Evolutionary conservation across 1,284 basidiomycete species (phyloP).

Genomic region (Chalciporus sp.): DNA sequence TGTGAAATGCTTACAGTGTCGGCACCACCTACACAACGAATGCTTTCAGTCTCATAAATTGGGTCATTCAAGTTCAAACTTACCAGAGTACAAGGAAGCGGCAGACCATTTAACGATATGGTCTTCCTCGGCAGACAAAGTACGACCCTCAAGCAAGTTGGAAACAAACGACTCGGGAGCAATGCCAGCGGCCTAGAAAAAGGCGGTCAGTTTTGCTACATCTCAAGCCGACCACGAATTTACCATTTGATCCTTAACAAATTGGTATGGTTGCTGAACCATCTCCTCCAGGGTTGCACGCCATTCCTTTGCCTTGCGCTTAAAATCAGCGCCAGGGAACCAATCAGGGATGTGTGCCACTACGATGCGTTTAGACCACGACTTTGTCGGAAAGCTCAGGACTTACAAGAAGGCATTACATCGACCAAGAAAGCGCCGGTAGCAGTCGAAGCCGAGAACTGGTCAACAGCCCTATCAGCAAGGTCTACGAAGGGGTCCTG

Average conservation of each 20-base stretch:
- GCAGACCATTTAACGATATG: slow-evolving; percentile 61
- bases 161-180: slow-evolving; percentile 55
- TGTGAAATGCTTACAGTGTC: slow-evolving; percentile 43
- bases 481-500: slow-evolving; percentile 61
- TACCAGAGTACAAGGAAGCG: slow-evolving; percentile 61
- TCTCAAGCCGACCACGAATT: not conserved
- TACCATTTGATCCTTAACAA: slow-evolving; percentile 65
- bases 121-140: slow-evolving; percentile 49
- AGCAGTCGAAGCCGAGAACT: slow-evolving; percentile 59
- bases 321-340: slow-evolving; percentile 67
- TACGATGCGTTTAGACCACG: slow-evolving; percentile 26
- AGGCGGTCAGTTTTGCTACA: not conserved
- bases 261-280: slow-evolving; percentile 57
- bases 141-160: slow-evolving; percentile 48
- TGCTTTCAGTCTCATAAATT: not conserved
- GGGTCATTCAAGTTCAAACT: slow-evolving; percentile 9
- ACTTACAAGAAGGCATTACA: slow-evolving; percentile 54
- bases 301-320: slow-evolving; percentile 53
- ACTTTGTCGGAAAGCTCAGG: slow-evolving; percentile 3
- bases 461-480: slow-evolving; percentile 56
- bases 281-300: slow-evolving; percentile 49
- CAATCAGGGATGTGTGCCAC: slow-evolving; percentile 63
- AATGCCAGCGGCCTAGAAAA: slow-evolving; percentile 49
- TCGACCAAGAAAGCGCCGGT: slow-evolving; percentile 65
- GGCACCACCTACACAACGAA: slow-evolving; percentile 38